Base-by-base conservation (phyloP, 1,139 yeast species). In the Saccharomyces pastorianus region DNA sequence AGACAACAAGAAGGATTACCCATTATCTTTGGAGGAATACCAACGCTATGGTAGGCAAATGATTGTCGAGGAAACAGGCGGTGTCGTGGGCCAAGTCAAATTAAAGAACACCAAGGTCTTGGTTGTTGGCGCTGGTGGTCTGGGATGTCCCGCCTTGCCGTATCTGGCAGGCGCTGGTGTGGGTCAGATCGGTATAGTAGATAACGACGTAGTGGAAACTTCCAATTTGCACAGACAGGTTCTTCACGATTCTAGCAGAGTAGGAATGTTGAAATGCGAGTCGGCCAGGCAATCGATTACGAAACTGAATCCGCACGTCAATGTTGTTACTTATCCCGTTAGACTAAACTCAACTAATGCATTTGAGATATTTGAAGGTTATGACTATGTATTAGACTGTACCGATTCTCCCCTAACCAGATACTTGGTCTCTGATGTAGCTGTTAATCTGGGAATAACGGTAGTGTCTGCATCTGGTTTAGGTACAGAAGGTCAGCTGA, bases 121-220 rank as follows among this genome's bases (percentile, higher is more conserved):
- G 32, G 93, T 95, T 0, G 78, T 95, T 7, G 99, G 99, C 1
- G 97, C 97, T 0, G 99, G 99, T 11, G 99, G 99, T 0, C 76
- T 95, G 9, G 99, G 99, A 0, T 86, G 96, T 61, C 98, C 99
- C 0, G 95, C 95, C 0, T 71, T 93, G 51, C 78, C 88, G 42
- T 95, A 95, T 65, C 72, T 95, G 3, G 83, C 85, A 0, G 96
- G 95, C 0, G 87, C 96, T 0, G 99, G 99, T 1, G 73, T 93
- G 2, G 98, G 98, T 1, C 70, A 73, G 2, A 76, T 93, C 29
- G 97, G 97, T 4, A 86, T 95, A 20, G 84, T 90, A 1, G 99
- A 95, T 70, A 81, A 83, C 63, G 99, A 95, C 69, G 68, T 71
- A 0, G 97, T 95, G 0, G 98, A 91, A 60, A 71, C 74, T 1